A percentile compares a stretch with the other conserved stretches of the same genome.
phyloP scores from a whole-genome alignment of 169 alveolate genomes.

The Plasmodium sp. region DNA sequence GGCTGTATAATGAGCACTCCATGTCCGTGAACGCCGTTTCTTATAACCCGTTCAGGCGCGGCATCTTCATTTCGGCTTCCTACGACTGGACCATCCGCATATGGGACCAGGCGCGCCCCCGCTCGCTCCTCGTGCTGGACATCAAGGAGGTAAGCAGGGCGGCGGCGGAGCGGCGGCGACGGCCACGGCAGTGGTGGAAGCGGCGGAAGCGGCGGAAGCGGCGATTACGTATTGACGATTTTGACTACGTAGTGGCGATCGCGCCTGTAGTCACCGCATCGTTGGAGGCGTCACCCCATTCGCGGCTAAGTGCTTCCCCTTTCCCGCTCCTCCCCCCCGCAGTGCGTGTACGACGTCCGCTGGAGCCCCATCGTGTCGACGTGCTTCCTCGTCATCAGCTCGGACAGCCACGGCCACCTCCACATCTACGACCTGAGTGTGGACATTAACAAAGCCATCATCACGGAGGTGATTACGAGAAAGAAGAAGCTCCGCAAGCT shows the following conservation, averaged over 20 bases:
- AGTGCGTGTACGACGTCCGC: slow-evolving; percentile 61
- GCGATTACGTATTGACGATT: too few species aligned
- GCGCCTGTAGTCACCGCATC: background rate
- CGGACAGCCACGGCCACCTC: slow-evolving; percentile 24
- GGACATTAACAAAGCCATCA: slow-evolving; percentile 54
- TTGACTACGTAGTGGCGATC: background rate
- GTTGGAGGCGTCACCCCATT: background rate
- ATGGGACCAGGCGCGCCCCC: slow-evolving; percentile 26
- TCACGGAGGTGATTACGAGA: slow-evolving; percentile 23
- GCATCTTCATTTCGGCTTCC: slow-evolving; percentile 59
- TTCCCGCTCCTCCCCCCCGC: background rate
- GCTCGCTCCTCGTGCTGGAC: slow-evolving; percentile 27
- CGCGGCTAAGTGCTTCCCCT: background rate
- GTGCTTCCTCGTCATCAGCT: slow-evolving; percentile 54
- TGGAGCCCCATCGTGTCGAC: slow-evolving; percentile 68
- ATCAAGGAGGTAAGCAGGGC: slow-evolving; percentile 27
- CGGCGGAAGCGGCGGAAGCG: too few species aligned
- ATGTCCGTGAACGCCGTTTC: slow-evolving; percentile 56
- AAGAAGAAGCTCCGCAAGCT: slow-evolving; percentile 41
- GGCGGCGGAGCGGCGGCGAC: too few species aligned
- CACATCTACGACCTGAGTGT: slow-evolving; percentile 53
- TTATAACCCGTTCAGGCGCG: slow-evolving; percentile 18
- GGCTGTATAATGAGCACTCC: slow-evolving; percentile 30
- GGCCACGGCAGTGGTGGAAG: too few species aligned
- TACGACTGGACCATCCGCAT: slow-evolving; percentile 72